Base-by-base conservation (phyloP, 2,329 filamentous ascomycete genomes). In the Colletotrichum abscissum region DNA sequence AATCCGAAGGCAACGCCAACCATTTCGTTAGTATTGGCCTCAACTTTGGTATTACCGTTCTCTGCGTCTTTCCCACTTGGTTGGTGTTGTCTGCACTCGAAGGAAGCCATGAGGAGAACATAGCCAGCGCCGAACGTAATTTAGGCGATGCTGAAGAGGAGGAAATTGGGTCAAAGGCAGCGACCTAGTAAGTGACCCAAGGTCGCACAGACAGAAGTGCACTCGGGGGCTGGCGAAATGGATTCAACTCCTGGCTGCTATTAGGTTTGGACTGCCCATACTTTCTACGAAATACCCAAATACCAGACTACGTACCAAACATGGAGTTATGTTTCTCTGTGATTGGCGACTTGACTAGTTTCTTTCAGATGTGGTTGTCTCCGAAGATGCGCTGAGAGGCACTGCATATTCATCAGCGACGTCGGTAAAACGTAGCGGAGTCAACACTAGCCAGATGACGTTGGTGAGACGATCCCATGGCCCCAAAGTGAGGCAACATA, bases 1-100 rank as follows among this genome's bases (percentile, higher is more conserved):
- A 69, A 26, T 69, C 59, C 12, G 67, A 69, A 26, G 67, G 67
- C 19, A 69, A 69, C 33, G 67, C 67, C 24, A 69, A 69, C 28
- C 67, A 69, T n/a, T 69, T 64, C 28, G 67, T 69, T 19, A 69
- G 59, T 26, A 64, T 69, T 28, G 35, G 67, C 22, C 59, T 69
- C 28, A 69, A 69, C 35, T 64, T 69, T 57, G 35, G 59, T 9
- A 64, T 64, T 5, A 69, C 67, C n/a, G n/a, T 57, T 28, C 52
- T 69, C 9, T 64, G 67, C 52, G 16, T 64, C 14, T 19, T 58
- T 12, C 67, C 67, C 11, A 69, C 59, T 1, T 69, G 67, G 67
- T 56, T 64, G 4, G 19, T 69, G 5, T 35, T 69, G 19, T 64
- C 67, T n/a, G 52, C 56, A 6, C 67, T 69, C 5, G 59, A 69